These are phyloP conservation scores for Candida takata DNA, from an alignment of 805 yeast species.

Conservation along the genomic window DNA sequence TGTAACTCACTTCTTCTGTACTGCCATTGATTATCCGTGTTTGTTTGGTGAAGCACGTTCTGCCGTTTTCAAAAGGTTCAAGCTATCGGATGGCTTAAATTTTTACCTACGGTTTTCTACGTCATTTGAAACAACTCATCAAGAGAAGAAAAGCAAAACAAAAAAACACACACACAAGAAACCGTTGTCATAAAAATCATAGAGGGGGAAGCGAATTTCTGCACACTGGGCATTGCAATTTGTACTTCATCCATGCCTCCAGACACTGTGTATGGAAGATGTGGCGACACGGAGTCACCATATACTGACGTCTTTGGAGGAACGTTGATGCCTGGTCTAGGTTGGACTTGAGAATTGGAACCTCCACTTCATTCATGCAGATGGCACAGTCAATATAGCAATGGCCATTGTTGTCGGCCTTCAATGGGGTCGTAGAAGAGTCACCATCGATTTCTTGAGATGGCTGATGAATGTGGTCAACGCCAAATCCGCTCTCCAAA, in stretches of 20 bases:
- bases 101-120: too few relatives aligned
- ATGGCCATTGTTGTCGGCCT: conserved; percentile 26
- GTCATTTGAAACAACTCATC: too few relatives aligned
- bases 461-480: conserved; percentile 31
- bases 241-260: conserved; percentile 89
- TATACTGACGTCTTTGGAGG: conserved; percentile 38
- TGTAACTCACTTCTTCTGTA: conserved; percentile 1
- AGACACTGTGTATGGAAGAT: conserved; percentile 86
- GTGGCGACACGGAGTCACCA: conserved; percentile 90
- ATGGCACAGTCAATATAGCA: conserved; percentile 76
- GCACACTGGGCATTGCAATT: conserved; percentile 91
- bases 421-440: conserved; percentile 18
- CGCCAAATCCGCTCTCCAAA: conserved; percentile 54
- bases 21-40: neutral
- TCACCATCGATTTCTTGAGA: conserved; percentile 25
- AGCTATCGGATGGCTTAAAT: too few relatives aligned
- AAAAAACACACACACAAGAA: neutral
- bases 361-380: conserved; percentile 75
- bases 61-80: too few relatives aligned
- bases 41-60: too few relatives aligned
- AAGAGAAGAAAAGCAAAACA: neutral
- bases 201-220: conserved; percentile 79
- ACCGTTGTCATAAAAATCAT: conserved; percentile 23
- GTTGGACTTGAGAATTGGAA: conserved; percentile 36
- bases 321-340: conserved; percentile 19